Base-by-base conservation (phyloP, 345 rosid species). In the Linum lewisii region DNA sequence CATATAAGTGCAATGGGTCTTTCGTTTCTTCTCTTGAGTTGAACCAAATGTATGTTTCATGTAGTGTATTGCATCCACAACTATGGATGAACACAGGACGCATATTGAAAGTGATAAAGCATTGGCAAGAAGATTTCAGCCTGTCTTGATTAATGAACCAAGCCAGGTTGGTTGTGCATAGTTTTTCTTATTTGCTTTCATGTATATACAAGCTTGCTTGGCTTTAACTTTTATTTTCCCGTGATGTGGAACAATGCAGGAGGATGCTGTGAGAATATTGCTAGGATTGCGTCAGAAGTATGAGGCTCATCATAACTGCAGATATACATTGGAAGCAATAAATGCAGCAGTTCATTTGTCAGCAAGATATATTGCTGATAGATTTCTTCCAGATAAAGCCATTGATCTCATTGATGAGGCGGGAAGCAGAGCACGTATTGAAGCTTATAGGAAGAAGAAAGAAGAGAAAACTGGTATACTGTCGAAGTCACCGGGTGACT, bases 341-440 rank as follows among this genome's bases (percentile, higher is more conserved):
- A 80, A 85, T 82, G 95, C 94, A 57, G 99, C 99, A 50, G 99
- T 93, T 42, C 63, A 81, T 68, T 79, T 89, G 57, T 85, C 97
- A 44, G 75, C 95, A 51, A 81, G 97, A 69, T 93, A 93, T 60
- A 85, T 93, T 24, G 72, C 95, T 37, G 99, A 93, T 67, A 84
- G 99, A 66, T 78, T 79, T 79, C 97, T 93, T 72, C 99, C 97
- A 6, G 99, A 93, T 78, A 93, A 93, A 80, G 99, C 99, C 42
- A 89, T 93, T 51, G 99, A 89, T 84, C 95, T 89, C 64, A 81
- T 93, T 66, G 99, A 93, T 34, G 97, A 93, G 80, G 99, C 97
- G 32, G 97, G 97, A 69, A 93, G 99, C 74, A 84, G 95, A 80
- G 95, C 99, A 65, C 88, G 78, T 65, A 87, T 93, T 19, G 76